phyloP scores from a whole-genome alignment of 345 rosid species.

The Gossypium arboreum region DNA sequence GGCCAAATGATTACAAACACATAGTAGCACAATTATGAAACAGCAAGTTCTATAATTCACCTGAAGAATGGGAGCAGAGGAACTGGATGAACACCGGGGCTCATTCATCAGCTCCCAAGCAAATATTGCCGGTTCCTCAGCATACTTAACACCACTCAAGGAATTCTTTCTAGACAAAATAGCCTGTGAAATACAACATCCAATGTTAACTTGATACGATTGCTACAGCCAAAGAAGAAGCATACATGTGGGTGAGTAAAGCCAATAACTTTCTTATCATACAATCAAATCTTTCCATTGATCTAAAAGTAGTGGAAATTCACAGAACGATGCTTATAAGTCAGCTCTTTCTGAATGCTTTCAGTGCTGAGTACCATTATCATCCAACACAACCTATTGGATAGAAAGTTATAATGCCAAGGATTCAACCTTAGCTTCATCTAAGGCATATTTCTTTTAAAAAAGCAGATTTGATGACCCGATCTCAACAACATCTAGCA shows the following conservation, averaged over 20 bases:
- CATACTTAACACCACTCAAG: constrained; percentile 36
- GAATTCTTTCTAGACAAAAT: constrained; percentile 43
- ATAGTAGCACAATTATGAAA: neutral
- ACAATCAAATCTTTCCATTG: neutral
- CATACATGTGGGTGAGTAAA: neutral
- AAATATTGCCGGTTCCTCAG: constrained; percentile 47
- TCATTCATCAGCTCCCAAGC: constrained; percentile 63
- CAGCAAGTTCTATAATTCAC: constrained; percentile 20
- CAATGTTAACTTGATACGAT: neutral
- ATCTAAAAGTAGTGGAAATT: neutral
- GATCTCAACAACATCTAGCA: constrained; percentile 8
- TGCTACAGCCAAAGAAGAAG: neutral
- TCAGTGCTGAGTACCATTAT: neutral
- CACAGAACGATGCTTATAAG: neutral
- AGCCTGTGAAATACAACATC: constrained; percentile 25
- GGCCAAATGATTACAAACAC: neutral
- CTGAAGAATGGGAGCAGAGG: constrained; percentile 41
- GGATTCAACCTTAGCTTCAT: neutral
- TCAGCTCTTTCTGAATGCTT: neutral
- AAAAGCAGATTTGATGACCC: constrained; percentile 18
- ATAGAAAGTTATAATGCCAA: neutral
- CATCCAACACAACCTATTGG: neutral
- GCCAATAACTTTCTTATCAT: neutral
- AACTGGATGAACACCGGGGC: constrained; percentile 40
- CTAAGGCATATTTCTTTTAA: neutral